Conservation (phyloP, 768 basidiomycete genomes). For the Russula griseocarnosa region DNA sequence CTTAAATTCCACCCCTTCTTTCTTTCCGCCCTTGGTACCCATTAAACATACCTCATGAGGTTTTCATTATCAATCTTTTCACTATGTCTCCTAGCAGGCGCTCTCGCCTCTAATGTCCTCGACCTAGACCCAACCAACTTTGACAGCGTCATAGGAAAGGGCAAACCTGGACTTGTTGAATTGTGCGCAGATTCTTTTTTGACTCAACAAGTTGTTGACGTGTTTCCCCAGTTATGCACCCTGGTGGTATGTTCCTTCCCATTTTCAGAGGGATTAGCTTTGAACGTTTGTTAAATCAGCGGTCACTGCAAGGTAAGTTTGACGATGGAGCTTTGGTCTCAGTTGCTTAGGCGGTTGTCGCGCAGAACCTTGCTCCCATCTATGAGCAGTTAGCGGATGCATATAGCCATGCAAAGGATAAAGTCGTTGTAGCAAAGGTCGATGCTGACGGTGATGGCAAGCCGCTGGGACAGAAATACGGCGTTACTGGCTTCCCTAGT, state of each 20-base stretch:
- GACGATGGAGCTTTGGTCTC: background rate
- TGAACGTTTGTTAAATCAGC: slow-evolving; percentile 36
- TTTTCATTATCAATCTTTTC: slow-evolving; percentile 53
- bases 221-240: slow-evolving; percentile 62
- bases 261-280: background rate
- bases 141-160: slow-evolving; percentile 67
- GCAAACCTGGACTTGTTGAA: slow-evolving; percentile 82
- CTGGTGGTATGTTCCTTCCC: slow-evolving; percentile 65
- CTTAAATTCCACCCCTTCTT: background rate
- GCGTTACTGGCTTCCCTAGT: slow-evolving; percentile 86
- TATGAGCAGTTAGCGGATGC: slow-evolving; percentile 90
- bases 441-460: slow-evolving; percentile 88
- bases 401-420: slow-evolving; percentile 72
- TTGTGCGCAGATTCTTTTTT: slow-evolving; percentile 57
- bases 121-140: slow-evolving; percentile 76
- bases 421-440: slow-evolving; percentile 85
- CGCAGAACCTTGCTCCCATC: slow-evolving; percentile 76
- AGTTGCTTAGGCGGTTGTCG: background rate
- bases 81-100: slow-evolving; percentile 52
- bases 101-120: slow-evolving; percentile 74
- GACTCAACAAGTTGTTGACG: background rate
- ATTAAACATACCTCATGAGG: slow-evolving; percentile 47
- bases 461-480: slow-evolving; percentile 70
- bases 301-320: slow-evolving; percentile 79
- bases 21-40: background rate